A percentile compares a stretch with the other conserved stretches of the same genome.
Conservation (phyloP, 805 yeast genomes). For the Schwanniomyces yamadae region DNA sequence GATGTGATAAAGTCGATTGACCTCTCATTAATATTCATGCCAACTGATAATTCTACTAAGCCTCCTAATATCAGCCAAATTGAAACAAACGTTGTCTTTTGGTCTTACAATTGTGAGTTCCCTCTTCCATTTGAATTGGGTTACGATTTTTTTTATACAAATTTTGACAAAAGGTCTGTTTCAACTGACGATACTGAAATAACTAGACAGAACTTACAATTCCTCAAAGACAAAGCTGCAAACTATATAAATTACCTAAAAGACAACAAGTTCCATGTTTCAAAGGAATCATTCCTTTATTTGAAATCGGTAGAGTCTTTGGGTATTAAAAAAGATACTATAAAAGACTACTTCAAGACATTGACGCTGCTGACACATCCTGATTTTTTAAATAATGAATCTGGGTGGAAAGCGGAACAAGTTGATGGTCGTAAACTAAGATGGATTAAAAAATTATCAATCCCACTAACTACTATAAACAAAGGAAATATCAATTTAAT, state of each 20-base stretch:
- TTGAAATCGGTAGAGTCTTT: conserved; percentile 37
- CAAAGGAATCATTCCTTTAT: conserved; percentile 34
- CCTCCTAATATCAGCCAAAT: conserved; percentile 37
- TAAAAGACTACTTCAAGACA: conserved; percentile 35
- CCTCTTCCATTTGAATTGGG: conserved; percentile 40
- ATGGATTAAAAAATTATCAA: conserved; percentile 31
- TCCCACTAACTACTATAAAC: conserved; percentile 43
- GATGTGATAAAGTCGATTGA: conserved; percentile 23
- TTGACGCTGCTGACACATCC: conserved; percentile 23
- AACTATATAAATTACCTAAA: conserved; percentile 35
- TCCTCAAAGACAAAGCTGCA: conserved; percentile 31
- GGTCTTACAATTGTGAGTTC: conserved; percentile 41
- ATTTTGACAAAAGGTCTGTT: conserved; percentile 18
- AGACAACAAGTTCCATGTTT: conserved; percentile 29
- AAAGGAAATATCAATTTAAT: conserved; percentile 50
- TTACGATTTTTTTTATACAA: conserved; percentile 42
- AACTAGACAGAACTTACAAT: conserved; percentile 35
- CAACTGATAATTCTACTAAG: conserved; percentile 17
- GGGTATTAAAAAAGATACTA: conserved; percentile 40
- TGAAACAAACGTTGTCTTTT: conserved; percentile 37
- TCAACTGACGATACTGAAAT: conserved; percentile 27
- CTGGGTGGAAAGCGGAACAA: conserved; percentile 30
- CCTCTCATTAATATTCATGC: conserved; percentile 26
- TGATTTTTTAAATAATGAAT: conserved; percentile 21
- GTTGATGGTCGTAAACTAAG: conserved; percentile 10